Evolutionary conservation across 257 asterid species (phyloP).

Genomic region (Gardenia jasminoides): DNA sequence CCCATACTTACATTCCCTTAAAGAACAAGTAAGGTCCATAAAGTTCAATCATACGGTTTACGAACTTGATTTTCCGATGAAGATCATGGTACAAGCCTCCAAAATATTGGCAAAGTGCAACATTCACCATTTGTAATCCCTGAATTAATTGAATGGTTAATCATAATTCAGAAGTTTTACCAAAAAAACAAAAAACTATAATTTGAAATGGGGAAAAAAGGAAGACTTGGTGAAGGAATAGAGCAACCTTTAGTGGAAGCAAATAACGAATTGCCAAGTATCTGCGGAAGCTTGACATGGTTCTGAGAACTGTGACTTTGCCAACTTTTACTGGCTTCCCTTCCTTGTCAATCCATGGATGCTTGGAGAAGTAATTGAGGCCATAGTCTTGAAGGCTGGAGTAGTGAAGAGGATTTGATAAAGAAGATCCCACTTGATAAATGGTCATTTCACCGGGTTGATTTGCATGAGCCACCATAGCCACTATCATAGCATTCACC

Average conservation of each 20-base stretch:
- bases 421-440: constrained; percentile 77
- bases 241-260: constrained; percentile 72
- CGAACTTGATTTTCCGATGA: constrained; percentile 57
- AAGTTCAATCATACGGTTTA: constrained; percentile 61
- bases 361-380: constrained; percentile 44
- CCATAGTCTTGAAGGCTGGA: constrained; percentile 47
- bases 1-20: constrained; percentile 67
- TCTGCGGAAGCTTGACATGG: constrained; percentile 63
- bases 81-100: constrained; percentile 38
- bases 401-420: constrained; percentile 58
- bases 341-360: constrained; percentile 76
- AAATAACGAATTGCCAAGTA: constrained; percentile 63
- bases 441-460: constrained; percentile 38
- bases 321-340: constrained; percentile 74
- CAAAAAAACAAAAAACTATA: background rate
- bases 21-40: constrained; percentile 82
- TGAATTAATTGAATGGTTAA: constrained; percentile 13
- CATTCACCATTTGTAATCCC: constrained; percentile 67
- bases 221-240: background rate
- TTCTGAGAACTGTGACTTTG: constrained; percentile 43
- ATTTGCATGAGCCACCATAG: constrained; percentile 59
- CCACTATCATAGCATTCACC: constrained; percentile 82
- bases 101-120: constrained; percentile 66
- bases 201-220: background rate
- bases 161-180: background rate